A percentile compares a stretch with the other conserved stretches of the same genome.
Conservation (phyloP, 306 rosid genomes). For the Malus sylvestris region DNA sequence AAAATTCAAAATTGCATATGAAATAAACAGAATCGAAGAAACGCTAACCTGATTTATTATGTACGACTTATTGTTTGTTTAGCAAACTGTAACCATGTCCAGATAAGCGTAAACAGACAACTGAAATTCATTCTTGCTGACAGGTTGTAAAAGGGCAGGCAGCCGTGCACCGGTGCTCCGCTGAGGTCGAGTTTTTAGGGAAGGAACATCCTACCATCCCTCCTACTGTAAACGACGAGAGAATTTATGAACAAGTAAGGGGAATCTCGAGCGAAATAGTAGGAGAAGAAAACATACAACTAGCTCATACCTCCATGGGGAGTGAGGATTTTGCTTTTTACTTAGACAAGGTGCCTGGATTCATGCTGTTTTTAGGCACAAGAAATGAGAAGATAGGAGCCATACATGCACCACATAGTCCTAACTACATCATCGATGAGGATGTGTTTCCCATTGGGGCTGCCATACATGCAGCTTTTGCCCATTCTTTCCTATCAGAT, state of each 20-base stretch:
- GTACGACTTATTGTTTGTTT: not conserved
- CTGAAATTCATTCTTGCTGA: not conserved
- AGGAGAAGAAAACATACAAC: slow-evolving; percentile 48
- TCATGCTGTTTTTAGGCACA: slow-evolving; percentile 54
- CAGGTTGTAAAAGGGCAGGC: slow-evolving; percentile 71
- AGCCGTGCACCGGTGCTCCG: slow-evolving; percentile 66
- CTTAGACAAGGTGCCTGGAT: slow-evolving; percentile 66
- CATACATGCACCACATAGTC: slow-evolving; percentile 50
- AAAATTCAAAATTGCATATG: no score
- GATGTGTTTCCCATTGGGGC: slow-evolving; percentile 73
- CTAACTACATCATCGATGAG: slow-evolving; percentile 56
- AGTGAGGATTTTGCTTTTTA: slow-evolving; percentile 94
- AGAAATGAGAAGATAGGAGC: slow-evolving; percentile 62
- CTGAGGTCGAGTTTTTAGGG: slow-evolving; percentile 58
- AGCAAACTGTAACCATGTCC: not conserved
- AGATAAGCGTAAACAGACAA: not conserved
- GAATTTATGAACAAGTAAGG: slow-evolving; percentile 46
- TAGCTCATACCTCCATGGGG: slow-evolving; percentile 56
- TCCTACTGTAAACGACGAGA: slow-evolving; percentile 55
- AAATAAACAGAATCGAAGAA: no score
- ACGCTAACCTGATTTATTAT: not conserved
- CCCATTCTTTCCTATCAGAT: slow-evolving; percentile 54
- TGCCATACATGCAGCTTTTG: slow-evolving; percentile 81
- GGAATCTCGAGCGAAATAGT: slow-evolving; percentile 47
- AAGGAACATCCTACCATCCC: slow-evolving; percentile 63